These are phyloP conservation scores for Durusdinium trenchii DNA, from an alignment of 73 alveolate species.

Conservation along the genomic window DNA sequence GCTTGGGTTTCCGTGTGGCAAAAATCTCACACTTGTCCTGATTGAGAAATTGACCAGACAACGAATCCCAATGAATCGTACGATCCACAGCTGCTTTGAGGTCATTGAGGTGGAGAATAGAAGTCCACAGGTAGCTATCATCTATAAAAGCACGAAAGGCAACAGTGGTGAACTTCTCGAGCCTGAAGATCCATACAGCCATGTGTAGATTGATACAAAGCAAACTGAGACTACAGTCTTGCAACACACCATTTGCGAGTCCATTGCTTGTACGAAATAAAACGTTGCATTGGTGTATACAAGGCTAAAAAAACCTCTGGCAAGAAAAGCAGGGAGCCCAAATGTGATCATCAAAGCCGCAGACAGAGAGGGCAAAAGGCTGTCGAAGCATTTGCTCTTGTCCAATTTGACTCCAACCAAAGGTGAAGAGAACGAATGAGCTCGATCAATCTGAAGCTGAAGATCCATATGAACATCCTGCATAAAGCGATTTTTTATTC, in stretches of 20 bases:
- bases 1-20: background rate
- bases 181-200: background rate
- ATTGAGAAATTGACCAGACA: background rate
- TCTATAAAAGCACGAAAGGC: background rate
- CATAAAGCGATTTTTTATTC: background rate
- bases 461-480: background rate
- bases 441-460: background rate
- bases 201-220: background rate
- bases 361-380: background rate
- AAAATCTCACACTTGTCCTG: background rate
- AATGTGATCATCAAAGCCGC: background rate
- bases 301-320: background rate
- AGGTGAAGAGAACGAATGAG: no score
- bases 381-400: background rate
- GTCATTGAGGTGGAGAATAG: background rate
- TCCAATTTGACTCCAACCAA: background rate
- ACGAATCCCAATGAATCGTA: background rate
- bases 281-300: background rate
- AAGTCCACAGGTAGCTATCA: background rate
- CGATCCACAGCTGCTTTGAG: background rate
- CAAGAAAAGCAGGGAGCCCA: background rate
- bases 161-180: background rate
- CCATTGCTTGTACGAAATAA: background rate
- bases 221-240: background rate
- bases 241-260: background rate